A percentile compares a stretch with the other conserved stretches of the same genome.
phyloP scores from a whole-genome alignment of 345 rosid species.

The Populus nigra region DNA sequence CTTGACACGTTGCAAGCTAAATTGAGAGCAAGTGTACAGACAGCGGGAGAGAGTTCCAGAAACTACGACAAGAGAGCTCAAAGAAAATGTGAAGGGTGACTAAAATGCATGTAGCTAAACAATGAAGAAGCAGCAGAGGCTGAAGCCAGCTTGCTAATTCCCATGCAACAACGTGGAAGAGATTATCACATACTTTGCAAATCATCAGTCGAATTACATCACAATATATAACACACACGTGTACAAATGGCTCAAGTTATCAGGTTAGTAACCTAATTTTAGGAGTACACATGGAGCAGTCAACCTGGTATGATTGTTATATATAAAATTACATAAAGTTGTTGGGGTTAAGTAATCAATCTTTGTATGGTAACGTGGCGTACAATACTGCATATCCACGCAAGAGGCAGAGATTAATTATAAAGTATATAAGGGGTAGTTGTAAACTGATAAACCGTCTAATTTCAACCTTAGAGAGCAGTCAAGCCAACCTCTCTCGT shows the following conservation, averaged over 20 bases:
- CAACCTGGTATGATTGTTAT: neutral
- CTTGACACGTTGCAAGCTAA: neutral
- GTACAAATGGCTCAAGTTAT: neutral
- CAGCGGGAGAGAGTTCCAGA: neutral
- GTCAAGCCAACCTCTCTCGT: constrained; percentile 41
- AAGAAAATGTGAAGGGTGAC: neutral
- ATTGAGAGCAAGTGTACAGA: neutral
- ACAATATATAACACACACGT: neutral
- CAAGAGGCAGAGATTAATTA: neutral
- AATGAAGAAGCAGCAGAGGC: neutral
- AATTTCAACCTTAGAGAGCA: constrained; percentile 27
- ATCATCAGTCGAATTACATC: neutral
- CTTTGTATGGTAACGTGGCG: constrained; percentile 41
- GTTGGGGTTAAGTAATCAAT: constrained; percentile 76
- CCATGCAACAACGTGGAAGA: neutral
- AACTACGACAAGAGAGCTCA: neutral
- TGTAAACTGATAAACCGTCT: constrained; percentile 70
- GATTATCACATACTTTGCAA: neutral
- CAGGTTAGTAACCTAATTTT: neutral
- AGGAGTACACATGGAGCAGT: neutral
- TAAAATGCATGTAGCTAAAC: neutral
- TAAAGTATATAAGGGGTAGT: constrained; percentile 36
- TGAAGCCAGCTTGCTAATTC: neutral
- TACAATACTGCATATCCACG: constrained; percentile 32
- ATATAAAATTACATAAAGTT: constrained; percentile 27